Percentiles rank a stretch among this genome's conserved stretches.
Conservation (phyloP, 352 stramenopile genomes). For the Plasmopara viticola region DNA sequence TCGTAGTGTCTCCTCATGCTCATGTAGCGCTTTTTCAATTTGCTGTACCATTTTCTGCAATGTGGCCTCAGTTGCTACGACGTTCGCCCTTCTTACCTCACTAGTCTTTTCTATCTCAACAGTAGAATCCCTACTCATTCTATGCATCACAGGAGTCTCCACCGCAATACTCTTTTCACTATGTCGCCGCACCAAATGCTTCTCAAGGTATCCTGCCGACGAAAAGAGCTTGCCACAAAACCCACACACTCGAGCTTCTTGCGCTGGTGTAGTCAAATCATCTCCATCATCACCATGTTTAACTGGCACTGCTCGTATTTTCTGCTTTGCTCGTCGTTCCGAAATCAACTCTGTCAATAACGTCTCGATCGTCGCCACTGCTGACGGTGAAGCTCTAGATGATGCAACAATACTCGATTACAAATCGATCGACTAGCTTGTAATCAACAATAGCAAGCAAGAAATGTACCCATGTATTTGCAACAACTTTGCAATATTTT, state of each 20-base stretch:
- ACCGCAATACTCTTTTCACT: conserved; percentile 16
- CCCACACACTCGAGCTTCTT: conserved; percentile 47
- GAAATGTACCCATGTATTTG: conserved; percentile 53
- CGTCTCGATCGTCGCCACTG: conserved; percentile 49
- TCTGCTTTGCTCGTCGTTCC: conserved; percentile 21
- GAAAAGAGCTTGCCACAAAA: conserved; percentile 71
- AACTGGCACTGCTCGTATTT: conserved; percentile 2
- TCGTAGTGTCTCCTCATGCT: conserved; percentile 46
- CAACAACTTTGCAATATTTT: conserved; percentile 67
- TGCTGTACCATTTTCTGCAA: conserved; percentile 51
- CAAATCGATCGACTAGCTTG: background rate
- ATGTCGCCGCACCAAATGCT: conserved; percentile 56
- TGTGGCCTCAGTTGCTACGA: conserved; percentile 6
- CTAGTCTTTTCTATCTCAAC: conserved; percentile 5
- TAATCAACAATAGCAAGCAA: background rate
- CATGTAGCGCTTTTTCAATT: conserved; percentile 37
- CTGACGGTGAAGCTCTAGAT: conserved; percentile 42
- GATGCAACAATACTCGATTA: conserved; percentile 4
- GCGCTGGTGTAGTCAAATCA: conserved; percentile 8
- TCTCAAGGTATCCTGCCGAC: conserved; percentile 48
- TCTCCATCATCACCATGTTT: conserved; percentile 2
- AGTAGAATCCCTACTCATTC: conserved; percentile 2
- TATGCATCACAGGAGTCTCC: conserved; percentile 12
- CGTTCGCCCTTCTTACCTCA: conserved; percentile 3
- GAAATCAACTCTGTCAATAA: conserved; percentile 42